Base-by-base conservation (phyloP, 768 basidiomycete genomes). In the Auricularia sp. region DNA sequence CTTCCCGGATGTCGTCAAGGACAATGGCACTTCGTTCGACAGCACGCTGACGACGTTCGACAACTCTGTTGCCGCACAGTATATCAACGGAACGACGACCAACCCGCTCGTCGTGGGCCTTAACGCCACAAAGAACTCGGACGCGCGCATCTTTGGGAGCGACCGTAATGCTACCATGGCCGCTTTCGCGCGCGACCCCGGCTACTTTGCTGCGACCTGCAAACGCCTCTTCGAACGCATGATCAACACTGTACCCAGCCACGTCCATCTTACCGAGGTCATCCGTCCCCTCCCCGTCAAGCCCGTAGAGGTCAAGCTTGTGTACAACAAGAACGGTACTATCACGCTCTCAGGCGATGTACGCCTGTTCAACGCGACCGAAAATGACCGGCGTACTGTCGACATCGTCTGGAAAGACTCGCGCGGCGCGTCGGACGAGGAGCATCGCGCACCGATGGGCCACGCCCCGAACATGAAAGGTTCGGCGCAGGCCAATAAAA, bases 221-320 rank as follows among this genome's bases (percentile, higher is more conserved):
- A 70, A 74, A 61, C 69, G 64, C 43, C 69, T 82, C 1, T 67
- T 83, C 56, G 72, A 72, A 61, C 76, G 78, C 53, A 82, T 83
- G 82, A 66, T 83, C 43, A 75, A 83, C 67, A 77, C 77, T 21
- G 81, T 83, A 18, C 78, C 81, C 1, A 72, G 69, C 10, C 73
- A 71, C 59, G 80, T 83, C n/a, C 73, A 71, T 0, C 70, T 83
- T 18, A 80, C 79, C 35, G 77, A 80, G 14, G 75, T 79, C 65
- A 77, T 59, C 23, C 56, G 56, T 18, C 56, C 56, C 8, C 34
- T 59, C 11, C 56, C 56, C 18, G 33, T 59, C 34, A 59, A 59
- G 56, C 56, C 56, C 10, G 23, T 33, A 1, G 29, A 59, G 34
- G 7, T 59, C 23, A 23, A 34, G 14, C 56, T 59, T 23, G 23